Conservation (phyloP, 495 filamentous ascomycete genomes). For the Letharia lupina region DNA sequence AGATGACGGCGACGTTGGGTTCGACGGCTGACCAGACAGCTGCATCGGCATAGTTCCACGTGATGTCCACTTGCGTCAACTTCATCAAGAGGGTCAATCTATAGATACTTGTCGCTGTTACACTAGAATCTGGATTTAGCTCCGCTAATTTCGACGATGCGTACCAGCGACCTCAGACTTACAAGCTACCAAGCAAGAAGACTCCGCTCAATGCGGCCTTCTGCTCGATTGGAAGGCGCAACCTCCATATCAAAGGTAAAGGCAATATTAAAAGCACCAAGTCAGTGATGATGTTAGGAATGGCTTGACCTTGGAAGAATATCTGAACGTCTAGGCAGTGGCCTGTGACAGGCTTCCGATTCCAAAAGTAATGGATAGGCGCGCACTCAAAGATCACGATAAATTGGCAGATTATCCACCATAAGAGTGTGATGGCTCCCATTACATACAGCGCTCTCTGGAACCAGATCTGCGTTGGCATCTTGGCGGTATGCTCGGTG, state of each 20-base stretch:
- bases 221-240: slow-evolving; percentile 28
- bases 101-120: not conserved
- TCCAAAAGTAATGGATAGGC: slow-evolving; percentile 17
- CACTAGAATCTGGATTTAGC: not conserved
- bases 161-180: not conserved
- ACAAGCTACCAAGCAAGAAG: not conserved
- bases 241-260: slow-evolving; percentile 27
- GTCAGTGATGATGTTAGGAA: slow-evolving; percentile 32
- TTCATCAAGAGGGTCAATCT: not conserved
- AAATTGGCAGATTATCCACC: slow-evolving; percentile 3
- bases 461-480: slow-evolving; percentile 8
- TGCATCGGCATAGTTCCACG: not conserved
- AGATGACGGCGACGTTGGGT: not conserved
- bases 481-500: slow-evolving; percentile 1
- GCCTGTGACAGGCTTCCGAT: not conserved
- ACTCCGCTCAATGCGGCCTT: slow-evolving; percentile 30
- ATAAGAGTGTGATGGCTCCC: not conserved
- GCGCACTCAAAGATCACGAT: slow-evolving; percentile 12
- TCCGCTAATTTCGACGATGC: not conserved
- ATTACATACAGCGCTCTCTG: not conserved
- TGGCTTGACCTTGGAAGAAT: slow-evolving; percentile 20
- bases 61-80: not conserved
- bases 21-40: not conserved
- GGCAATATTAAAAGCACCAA: slow-evolving; percentile 27
- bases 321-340: slow-evolving; percentile 24